These are phyloP conservation scores for Insectozyma bohioensis DNA, from an alignment of 1,139 yeast genomes.

Conservation along the genomic window DNA sequence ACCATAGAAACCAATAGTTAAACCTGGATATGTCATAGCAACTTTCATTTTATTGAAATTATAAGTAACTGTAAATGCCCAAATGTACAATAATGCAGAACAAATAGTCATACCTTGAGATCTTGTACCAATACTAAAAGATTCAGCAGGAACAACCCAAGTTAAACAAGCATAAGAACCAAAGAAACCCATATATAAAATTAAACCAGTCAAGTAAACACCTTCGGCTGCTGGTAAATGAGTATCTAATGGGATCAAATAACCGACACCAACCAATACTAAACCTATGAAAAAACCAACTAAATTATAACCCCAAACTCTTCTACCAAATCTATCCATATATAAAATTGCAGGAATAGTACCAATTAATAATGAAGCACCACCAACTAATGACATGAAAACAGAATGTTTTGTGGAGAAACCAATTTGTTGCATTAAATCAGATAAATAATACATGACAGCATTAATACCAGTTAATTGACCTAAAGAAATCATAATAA, in stretches of 20 bases:
- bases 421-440: constrained; percentile 49
- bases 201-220: constrained; percentile 57
- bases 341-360: constrained; percentile 60
- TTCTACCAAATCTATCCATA: constrained; percentile 62
- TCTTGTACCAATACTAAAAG: constrained; percentile 46
- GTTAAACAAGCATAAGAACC: constrained; percentile 66
- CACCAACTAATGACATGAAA: constrained; percentile 61
- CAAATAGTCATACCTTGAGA: constrained; percentile 56
- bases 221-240: constrained; percentile 53
- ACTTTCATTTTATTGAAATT: constrained; percentile 55
- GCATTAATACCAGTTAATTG: constrained; percentile 59
- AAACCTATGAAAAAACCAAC: constrained; percentile 58
- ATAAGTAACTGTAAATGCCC: constrained; percentile 63
- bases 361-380: constrained; percentile 58
- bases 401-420: constrained; percentile 44
- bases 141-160: constrained; percentile 54
- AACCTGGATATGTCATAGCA: constrained; percentile 62
- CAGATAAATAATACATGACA: constrained; percentile 56
- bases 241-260: constrained; percentile 34
- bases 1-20: constrained; percentile 62
- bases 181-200: constrained; percentile 61
- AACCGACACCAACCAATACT: constrained; percentile 56
- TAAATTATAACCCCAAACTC: constrained; percentile 39
- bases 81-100: constrained; percentile 54
- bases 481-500: constrained; percentile 56